Evolutionary conservation across 495 filamentous ascomycete species (phyloP).

Genomic region (Penicilliopsis zonata): DNA sequence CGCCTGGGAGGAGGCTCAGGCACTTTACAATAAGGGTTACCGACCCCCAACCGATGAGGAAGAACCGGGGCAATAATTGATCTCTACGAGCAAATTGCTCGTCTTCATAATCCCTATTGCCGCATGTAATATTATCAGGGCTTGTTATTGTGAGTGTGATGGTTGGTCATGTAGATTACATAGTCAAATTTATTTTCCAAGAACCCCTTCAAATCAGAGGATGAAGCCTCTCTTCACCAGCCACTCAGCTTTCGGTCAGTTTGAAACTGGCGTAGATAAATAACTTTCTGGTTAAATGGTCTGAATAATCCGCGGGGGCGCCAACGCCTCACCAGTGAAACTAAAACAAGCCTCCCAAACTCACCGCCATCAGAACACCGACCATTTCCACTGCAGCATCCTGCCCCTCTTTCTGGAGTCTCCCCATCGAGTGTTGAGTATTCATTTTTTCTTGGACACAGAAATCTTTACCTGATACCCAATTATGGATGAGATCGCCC

Average conservation of each 20-base stretch:
- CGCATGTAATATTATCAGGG: conserved; percentile 1
- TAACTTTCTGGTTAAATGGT: too few relatives aligned
- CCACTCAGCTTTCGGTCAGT: too few relatives aligned
- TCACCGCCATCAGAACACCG: conserved; percentile 2
- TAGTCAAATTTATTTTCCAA: neutral
- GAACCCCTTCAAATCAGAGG: too few relatives aligned
- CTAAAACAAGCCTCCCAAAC: neutral
- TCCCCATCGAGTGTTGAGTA: neutral
- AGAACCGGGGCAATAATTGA: conserved; percentile 4
- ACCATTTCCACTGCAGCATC: conserved; percentile 6
- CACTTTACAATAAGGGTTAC: conserved; percentile 49
- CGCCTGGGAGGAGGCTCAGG: conserved; percentile 73
- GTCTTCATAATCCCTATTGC: too few relatives aligned
- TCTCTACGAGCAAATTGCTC: too few relatives aligned
- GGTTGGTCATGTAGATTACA: conserved; percentile 1
- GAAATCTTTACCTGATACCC: conserved; percentile 5
- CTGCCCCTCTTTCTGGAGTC: conserved; percentile 3
- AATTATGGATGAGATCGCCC: conserved; percentile 89
- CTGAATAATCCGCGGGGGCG: conserved; percentile 1
- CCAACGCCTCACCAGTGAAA: neutral
- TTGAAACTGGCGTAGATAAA: too few relatives aligned
- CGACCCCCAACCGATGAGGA: conserved; percentile 23
- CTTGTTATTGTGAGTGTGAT: conserved; percentile 2
- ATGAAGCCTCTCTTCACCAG: too few relatives aligned
- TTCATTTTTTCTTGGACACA: conserved; percentile 5